A percentile compares a stretch with the other conserved stretches of the same genome.
Conservation (phyloP, 805 yeast species). For the Hanseniaspora pseudoguilliermondii region DNA sequence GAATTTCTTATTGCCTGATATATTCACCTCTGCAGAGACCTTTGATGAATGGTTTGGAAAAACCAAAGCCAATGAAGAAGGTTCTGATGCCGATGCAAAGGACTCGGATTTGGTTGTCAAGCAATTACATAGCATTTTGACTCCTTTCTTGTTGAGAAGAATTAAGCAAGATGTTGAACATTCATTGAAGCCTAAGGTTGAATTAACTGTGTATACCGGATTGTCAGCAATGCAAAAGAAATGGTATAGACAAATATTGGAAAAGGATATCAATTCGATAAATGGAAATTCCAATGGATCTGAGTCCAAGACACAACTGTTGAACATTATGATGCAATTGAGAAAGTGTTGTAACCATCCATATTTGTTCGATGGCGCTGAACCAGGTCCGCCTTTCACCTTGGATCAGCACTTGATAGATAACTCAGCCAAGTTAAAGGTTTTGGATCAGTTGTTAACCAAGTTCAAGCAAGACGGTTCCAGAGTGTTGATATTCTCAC, state of each 20-base stretch:
- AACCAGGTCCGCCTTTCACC: conserved; percentile 79
- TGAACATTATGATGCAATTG: conserved; percentile 74
- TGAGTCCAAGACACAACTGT: conserved; percentile 61
- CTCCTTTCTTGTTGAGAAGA: conserved; percentile 65
- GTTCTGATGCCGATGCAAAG: conserved; percentile 30
- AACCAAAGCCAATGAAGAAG: conserved; percentile 23
- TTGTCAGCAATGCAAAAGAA: conserved; percentile 69
- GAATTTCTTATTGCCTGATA: conserved; percentile 66
- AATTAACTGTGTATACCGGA: conserved; percentile 56
- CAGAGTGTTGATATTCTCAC: conserved; percentile 66
- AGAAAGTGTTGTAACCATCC: conserved; percentile 82
- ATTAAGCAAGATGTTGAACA: conserved; percentile 73
- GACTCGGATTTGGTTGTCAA: conserved; percentile 43
- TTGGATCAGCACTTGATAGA: conserved; percentile 71
- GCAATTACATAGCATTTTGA: conserved; percentile 62
- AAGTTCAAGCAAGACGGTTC: conserved; percentile 57
- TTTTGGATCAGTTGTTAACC: conserved; percentile 53
- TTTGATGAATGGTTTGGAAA: conserved; percentile 62
- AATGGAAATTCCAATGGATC: conserved; percentile 67
- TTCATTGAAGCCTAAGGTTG: conserved; percentile 61
- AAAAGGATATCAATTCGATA: conserved; percentile 73
- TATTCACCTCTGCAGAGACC: conserved; percentile 57
- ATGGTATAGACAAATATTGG: conserved; percentile 66
- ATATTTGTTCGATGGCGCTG: conserved; percentile 74
- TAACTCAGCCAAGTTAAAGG: conserved; percentile 60